phyloP scores from a whole-genome alignment of 306 rosid genomes.

The Biancaea sappan region DNA sequence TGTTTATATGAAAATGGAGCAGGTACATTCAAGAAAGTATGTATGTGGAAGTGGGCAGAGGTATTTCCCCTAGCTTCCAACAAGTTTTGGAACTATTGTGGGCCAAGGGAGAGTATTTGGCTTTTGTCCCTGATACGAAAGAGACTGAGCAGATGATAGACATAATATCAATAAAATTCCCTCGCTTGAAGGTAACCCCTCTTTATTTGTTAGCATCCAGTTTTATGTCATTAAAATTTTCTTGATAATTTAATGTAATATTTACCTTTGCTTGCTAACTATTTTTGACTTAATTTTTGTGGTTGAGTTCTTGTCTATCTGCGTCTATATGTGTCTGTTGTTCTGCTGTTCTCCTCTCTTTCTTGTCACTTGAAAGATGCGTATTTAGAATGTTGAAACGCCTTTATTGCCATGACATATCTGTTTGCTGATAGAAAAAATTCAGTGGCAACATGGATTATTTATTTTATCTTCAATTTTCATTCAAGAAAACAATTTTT shows the following conservation, averaged over 20 bases:
- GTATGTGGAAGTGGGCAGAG: conserved; percentile 93
- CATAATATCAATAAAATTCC: conserved; percentile 69
- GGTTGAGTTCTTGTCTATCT: conserved; percentile 8
- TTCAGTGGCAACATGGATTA: not conserved
- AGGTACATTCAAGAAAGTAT: conserved; percentile 74
- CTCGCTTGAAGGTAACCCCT: conserved; percentile 68
- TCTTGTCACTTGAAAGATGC: conserved; percentile 20
- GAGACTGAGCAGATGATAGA: conserved; percentile 79
- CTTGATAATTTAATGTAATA: conserved; percentile 2
- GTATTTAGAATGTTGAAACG: not conserved
- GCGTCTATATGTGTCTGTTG: conserved; percentile 15
- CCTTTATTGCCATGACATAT: not conserved
- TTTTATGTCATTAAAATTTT: conserved; percentile 12
- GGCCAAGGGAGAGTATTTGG: conserved; percentile 72
- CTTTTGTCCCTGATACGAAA: conserved; percentile 76
- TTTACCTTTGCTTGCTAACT: conserved; percentile 19
- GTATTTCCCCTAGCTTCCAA: conserved; percentile 79
- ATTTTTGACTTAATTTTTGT: not conserved
- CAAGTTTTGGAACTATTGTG: conserved; percentile 61
- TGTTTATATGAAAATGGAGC: conserved; percentile 42
- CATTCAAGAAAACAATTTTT: conserved; percentile 9
- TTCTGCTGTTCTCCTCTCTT: not conserved
- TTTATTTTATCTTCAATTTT: conserved; percentile 1
- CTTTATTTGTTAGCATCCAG: not conserved
- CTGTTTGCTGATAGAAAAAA: not conserved